Evolutionary conservation across 1,284 basidiomycete genomes (phyloP), one percentile per base, ranked within the genome.

Genomic region (Cronartium quercuum): DNA sequence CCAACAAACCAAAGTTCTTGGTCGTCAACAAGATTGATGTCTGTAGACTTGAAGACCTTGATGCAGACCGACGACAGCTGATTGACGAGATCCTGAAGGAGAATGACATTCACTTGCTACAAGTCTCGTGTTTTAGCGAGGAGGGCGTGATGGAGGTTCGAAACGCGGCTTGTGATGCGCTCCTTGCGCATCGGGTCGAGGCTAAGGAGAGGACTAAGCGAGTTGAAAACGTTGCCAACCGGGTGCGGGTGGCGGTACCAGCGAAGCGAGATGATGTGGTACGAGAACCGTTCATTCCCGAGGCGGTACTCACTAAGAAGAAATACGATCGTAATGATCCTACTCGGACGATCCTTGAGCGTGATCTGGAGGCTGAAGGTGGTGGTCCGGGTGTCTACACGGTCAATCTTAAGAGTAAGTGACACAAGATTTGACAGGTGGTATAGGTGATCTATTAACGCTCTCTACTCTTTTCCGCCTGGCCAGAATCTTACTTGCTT

Each of bases 21-120:
- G 93, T 96, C 78, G 89, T 96, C 83, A 97, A 97, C 87, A 97
- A 97, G 86, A 90, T 92, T 79, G 94, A 97, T 81, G 89, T 96
- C 73, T 89, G 86, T 77, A 88, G 91, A 62, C 86, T 94, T 6
- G 88, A 90, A 66, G 92, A 96, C 80, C 86, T 96, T 35, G 82
- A 86, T 10, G 84, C 88, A 3, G 90, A 91, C 78, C 87, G 88
- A 77, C 89, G 88, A 64, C 85, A 87, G 0, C 86, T 91, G 76
- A 89, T 97, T 34, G 88, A 94, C 76, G 91, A 92, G 80, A 93
- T 97, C 82, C 87, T 92, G 79, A 85, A 87, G 78, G 81, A 85
- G 64, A 88, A 90, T 79, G 86, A 86, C 76, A 88, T 93, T 1
- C 86, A 87, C 74, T 86, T 86, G 77, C 86, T 94, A 40, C 68